These are phyloP conservation scores for Candida incommunis DNA, from an alignment of 805 yeast species.

Conservation along the genomic window DNA sequence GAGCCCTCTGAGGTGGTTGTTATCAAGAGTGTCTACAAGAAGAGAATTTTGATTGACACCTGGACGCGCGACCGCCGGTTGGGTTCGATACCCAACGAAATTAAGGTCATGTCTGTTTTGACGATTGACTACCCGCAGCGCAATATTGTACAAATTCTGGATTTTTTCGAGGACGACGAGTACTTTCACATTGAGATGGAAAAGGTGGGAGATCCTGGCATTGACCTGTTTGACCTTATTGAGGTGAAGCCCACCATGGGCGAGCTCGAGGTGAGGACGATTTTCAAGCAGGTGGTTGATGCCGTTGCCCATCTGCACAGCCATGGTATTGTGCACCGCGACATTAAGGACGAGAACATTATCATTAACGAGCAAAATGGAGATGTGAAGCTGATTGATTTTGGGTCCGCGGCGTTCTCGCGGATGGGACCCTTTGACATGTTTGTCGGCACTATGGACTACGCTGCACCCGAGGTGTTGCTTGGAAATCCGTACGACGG, in stretches of 20 bases:
- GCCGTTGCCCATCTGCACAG: slow-evolving; percentile 73
- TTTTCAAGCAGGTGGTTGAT: slow-evolving; percentile 65
- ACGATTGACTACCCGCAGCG: slow-evolving; percentile 55
- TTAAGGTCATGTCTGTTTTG: slow-evolving; percentile 79
- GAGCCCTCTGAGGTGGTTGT: slow-evolving; percentile 56
- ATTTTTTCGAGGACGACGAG: slow-evolving; percentile 83
- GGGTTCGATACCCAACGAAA: slow-evolving; percentile 95
- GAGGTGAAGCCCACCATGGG: slow-evolving; percentile 73
- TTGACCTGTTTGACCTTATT: slow-evolving; percentile 83
- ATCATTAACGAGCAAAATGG: slow-evolving; percentile 68
- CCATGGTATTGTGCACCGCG: slow-evolving; percentile 84
- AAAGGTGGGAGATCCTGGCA: slow-evolving; percentile 80
- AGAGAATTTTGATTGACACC: slow-evolving; percentile 85
- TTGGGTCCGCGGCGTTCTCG: slow-evolving; percentile 87
- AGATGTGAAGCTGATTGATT: slow-evolving; percentile 74
- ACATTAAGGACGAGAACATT: slow-evolving; percentile 87
- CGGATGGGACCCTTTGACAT: slow-evolving; percentile 92
- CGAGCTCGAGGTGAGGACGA: slow-evolving; percentile 62
- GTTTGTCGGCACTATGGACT: slow-evolving; percentile 93
- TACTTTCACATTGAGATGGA: slow-evolving; percentile 87
- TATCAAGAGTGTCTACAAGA: slow-evolving; percentile 74
- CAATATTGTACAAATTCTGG: slow-evolving; percentile 70
- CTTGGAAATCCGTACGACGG: slow-evolving; percentile 84
- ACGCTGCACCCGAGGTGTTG: slow-evolving; percentile 94
- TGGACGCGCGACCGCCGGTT: slow-evolving; percentile 89